A percentile compares a stretch with the other conserved stretches of the same genome.
Evolutionary conservation across 768 basidiomycete genomes (phyloP).

Genomic region (Plicaturopsis crispa): DNA sequence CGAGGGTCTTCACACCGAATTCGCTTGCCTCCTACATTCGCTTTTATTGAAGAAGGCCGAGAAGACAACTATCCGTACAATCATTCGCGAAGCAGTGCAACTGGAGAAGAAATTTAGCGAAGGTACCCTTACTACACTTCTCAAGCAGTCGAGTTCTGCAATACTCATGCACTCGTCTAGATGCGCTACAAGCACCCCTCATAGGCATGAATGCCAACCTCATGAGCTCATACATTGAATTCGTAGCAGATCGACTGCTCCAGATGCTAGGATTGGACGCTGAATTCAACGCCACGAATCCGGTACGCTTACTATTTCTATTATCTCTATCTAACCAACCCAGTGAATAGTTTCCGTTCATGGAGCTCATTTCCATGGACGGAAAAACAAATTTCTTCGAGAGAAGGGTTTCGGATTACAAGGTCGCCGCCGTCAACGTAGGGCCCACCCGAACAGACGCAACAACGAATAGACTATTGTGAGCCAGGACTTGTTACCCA

Average conservation of each 20-base stretch:
- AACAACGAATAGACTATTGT: too few relatives aligned
- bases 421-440: too few relatives aligned
- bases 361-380: constrained; percentile 75
- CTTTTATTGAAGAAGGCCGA: constrained; percentile 63
- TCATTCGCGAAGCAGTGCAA: constrained; percentile 59
- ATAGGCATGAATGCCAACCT: constrained; percentile 73
- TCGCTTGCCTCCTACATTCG: constrained; percentile 67
- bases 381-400: too few relatives aligned
- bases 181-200: constrained; percentile 58
- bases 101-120: constrained; percentile 66
- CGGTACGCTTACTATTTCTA: too few relatives aligned
- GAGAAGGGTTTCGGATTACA: too few relatives aligned
- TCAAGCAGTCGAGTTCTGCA: not conserved
- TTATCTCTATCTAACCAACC: too few relatives aligned
- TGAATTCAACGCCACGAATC: constrained; percentile 43
- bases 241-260: constrained; percentile 65
- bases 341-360: constrained; percentile 67
- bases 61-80: constrained; percentile 48
- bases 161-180: constrained; percentile 17
- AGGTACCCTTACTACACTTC: constrained; percentile 22
- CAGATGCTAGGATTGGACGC: constrained; percentile 67
- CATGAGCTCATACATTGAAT: constrained; percentile 68
- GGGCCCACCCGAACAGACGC: too few relatives aligned
- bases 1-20: constrained; percentile 80
- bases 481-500: too few relatives aligned